Percentiles rank a stretch among this genome's conserved stretches.
Evolutionary conservation across 345 rosid genomes (phyloP).

Genomic region (Chamaenerion angustifolium): DNA sequence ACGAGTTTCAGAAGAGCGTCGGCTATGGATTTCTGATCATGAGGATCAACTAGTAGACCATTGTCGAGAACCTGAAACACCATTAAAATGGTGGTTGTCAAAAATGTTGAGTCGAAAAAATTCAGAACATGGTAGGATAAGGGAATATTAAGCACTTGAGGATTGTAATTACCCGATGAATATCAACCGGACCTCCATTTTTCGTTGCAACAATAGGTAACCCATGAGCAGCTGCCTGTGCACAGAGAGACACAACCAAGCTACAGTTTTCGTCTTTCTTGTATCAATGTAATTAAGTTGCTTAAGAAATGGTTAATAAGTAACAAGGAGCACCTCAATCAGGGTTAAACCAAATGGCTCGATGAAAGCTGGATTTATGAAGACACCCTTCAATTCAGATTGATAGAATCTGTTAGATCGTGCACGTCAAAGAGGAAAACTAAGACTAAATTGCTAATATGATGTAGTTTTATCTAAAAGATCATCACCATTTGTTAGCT

Average conservation of each 20-base stretch:
- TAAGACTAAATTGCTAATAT: neutral
- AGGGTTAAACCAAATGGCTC: slow-evolving; percentile 67
- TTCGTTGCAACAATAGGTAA: slow-evolving; percentile 57
- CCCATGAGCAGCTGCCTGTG: slow-evolving; percentile 63
- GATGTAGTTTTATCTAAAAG: neutral
- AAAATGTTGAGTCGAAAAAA: neutral
- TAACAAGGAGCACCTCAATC: slow-evolving; percentile 31
- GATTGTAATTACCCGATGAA: slow-evolving; percentile 29
- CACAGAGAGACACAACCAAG: neutral
- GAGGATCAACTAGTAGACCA: slow-evolving; percentile 57
- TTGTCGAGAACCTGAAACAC: slow-evolving; percentile 43
- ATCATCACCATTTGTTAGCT: neutral
- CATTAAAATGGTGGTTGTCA: neutral
- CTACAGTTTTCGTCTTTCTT: too few species aligned
- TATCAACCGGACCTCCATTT: slow-evolving; percentile 65
- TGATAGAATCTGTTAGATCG: neutral
- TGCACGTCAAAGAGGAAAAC: neutral
- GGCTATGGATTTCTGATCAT: slow-evolving; percentile 47
- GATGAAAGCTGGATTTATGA: slow-evolving; percentile 60
- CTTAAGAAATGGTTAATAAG: neutral
- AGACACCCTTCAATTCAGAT: slow-evolving; percentile 45
- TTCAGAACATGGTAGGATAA: neutral
- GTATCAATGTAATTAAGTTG: too few species aligned
- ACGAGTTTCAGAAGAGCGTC: slow-evolving; percentile 63
- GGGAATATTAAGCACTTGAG: neutral